Conservation (phyloP, 805 yeast species). For the Sugiyamaella americana region DNA sequence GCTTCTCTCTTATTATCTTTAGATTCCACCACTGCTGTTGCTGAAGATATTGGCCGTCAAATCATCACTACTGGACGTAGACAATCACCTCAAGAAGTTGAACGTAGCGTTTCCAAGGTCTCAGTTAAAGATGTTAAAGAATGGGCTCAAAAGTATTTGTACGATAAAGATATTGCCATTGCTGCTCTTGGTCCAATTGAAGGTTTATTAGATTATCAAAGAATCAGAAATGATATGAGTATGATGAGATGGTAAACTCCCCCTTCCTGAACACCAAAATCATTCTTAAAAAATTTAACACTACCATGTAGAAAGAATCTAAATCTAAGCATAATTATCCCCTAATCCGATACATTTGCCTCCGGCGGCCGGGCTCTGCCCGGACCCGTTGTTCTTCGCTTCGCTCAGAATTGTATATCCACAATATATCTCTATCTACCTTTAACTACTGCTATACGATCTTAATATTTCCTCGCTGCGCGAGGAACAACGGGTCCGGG, state of each 20-base stretch:
- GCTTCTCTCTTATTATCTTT: constrained; percentile 84
- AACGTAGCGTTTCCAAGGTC: constrained; percentile 68
- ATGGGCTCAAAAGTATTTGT: constrained; percentile 82
- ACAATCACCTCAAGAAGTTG: constrained; percentile 66
- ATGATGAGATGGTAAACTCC: constrained; percentile 33
- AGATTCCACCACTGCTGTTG: constrained; percentile 93
- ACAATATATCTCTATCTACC: too few relatives aligned
- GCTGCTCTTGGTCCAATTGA: constrained; percentile 86
- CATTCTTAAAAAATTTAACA: background rate
- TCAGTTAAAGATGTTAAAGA: constrained; percentile 70
- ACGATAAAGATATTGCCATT: constrained; percentile 74
- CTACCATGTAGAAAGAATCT: background rate
- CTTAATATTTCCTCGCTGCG: too few relatives aligned
- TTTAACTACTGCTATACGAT: too few relatives aligned
- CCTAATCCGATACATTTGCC: background rate
- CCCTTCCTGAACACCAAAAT: background rate
- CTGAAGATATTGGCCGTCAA: constrained; percentile 97
- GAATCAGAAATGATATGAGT: constrained; percentile 47
- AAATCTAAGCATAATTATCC: background rate
- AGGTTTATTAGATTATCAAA: constrained; percentile 61
- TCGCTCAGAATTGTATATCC: too few relatives aligned
- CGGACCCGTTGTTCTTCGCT: background rate
- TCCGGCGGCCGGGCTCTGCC: constrained; percentile 1
- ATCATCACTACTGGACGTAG: constrained; percentile 87
- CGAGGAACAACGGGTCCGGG: background rate